A percentile compares a stretch with the other conserved stretches of the same genome.
Evolutionary conservation across 352 stramenopile species (phyloP).

Genomic region (Phytophthora colocasiae): DNA sequence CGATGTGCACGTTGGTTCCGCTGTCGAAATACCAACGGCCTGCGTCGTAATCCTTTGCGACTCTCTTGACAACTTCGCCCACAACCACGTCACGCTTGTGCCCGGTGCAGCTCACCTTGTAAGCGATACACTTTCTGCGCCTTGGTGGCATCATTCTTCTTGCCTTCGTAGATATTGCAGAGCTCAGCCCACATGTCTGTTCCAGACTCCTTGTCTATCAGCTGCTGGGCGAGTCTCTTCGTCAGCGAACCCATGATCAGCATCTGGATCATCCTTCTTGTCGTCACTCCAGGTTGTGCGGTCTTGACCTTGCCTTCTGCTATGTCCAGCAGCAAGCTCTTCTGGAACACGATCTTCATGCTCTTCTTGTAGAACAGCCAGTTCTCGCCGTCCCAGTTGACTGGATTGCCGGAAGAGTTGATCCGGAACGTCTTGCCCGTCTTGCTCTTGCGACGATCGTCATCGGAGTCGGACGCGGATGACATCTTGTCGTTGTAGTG

Average conservation of each 20-base stretch:
- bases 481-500: constrained; percentile 17
- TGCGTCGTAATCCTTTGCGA: constrained; percentile 3
- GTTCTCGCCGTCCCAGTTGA: constrained; percentile 16
- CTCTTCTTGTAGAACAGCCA: constrained; percentile 20
- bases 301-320: background rate
- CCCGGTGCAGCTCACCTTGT: constrained; percentile 4
- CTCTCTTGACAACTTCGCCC: background rate
- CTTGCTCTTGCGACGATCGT: constrained; percentile 3
- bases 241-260: constrained; percentile 15
- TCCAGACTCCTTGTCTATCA: constrained; percentile 8
- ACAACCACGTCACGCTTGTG: constrained; percentile 11
- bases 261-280: constrained; percentile 16
- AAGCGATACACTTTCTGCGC: constrained; percentile 10
- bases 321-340: constrained; percentile 4
- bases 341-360: constrained; percentile 13
- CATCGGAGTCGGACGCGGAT: constrained; percentile 11
- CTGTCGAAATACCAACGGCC: constrained; percentile 26
- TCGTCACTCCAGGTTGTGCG: background rate
- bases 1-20: constrained; percentile 22
- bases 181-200: constrained; percentile 3
- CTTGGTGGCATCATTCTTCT: constrained; percentile 6
- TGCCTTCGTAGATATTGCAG: constrained; percentile 6
- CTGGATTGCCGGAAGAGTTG: constrained; percentile 9
- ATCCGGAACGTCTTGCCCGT: constrained; percentile 11
- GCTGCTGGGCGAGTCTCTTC: constrained; percentile 14